phyloP scores from a whole-genome alignment of 169 alveolate species.

The Cyclospora cayetanensis region DNA sequence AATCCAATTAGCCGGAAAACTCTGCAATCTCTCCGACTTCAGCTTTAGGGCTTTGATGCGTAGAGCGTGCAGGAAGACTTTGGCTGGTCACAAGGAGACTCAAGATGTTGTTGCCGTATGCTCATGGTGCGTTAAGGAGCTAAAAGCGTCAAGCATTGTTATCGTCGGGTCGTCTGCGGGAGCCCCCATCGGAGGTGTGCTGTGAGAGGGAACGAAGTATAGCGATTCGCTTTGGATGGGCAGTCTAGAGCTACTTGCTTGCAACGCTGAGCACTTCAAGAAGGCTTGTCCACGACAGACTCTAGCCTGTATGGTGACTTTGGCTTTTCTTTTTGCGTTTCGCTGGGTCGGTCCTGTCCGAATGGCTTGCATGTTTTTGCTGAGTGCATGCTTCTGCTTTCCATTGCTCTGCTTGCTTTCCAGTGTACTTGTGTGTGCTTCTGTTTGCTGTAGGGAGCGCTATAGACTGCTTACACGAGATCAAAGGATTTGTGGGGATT shows the following conservation, averaged over 20 bases:
- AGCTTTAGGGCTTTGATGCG: too few species aligned
- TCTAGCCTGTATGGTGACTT: background rate
- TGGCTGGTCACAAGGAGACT: constrained; percentile 76
- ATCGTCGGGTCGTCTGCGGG: constrained; percentile 83
- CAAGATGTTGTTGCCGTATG: constrained; percentile 76
- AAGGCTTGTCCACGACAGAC: too few species aligned
- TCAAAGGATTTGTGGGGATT: constrained; percentile 76
- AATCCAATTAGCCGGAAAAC: too few species aligned
- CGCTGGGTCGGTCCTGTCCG: background rate
- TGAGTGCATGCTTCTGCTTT: background rate
- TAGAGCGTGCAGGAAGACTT: constrained; percentile 60
- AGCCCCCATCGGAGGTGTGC: constrained; percentile 79
- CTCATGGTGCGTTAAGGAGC: constrained; percentile 66
- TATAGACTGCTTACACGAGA: constrained; percentile 72
- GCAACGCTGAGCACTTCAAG: too few species aligned
- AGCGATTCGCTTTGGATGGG: too few species aligned
- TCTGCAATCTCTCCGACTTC: too few species aligned
- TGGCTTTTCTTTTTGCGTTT: background rate
- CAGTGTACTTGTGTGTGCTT: background rate
- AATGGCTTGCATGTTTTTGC: background rate
- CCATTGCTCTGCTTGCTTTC: background rate
- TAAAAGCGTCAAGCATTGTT: constrained; percentile 55
- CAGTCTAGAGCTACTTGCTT: too few species aligned
- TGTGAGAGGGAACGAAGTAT: too few species aligned
- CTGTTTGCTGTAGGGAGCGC: constrained; percentile 75